A percentile compares a stretch with the other conserved stretches of the same genome.
Conservation (phyloP, 1,284 basidiomycete species). For the Fomes fomentarius region DNA sequence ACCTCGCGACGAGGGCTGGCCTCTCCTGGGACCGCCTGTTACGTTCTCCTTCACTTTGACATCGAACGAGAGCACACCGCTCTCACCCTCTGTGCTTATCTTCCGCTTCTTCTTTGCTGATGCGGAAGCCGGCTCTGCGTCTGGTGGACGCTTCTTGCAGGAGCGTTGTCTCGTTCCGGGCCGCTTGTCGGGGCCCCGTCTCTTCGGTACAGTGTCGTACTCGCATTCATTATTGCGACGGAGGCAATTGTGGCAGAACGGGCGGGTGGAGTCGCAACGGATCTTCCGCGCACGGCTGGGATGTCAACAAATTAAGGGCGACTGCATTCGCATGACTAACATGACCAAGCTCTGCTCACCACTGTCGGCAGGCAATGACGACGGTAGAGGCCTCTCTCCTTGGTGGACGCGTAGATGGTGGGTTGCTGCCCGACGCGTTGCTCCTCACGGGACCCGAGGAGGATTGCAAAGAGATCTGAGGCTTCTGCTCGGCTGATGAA, state of each 20-base stretch:
- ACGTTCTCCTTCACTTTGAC: slow-evolving; percentile 33
- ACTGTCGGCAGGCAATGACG: slow-evolving; percentile 54
- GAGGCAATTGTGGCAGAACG: slow-evolving; percentile 77
- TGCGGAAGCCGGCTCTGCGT: slow-evolving; percentile 48
- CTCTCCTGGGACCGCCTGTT: slow-evolving; percentile 29
- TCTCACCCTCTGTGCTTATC: slow-evolving; percentile 34
- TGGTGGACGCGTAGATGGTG: slow-evolving; percentile 35
- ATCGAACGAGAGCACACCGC: slow-evolving; percentile 31
- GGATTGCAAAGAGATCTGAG: slow-evolving; percentile 26
- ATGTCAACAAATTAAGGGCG: slow-evolving; percentile 37
- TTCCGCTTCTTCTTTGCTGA: slow-evolving; percentile 64
- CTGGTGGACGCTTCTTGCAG: slow-evolving; percentile 74
- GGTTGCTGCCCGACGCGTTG: slow-evolving; percentile 29
- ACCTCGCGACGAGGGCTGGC: slow-evolving; percentile 28
- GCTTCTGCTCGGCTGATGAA: slow-evolving; percentile 27
- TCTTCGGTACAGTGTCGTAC: slow-evolving; percentile 78
- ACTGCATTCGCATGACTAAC: slow-evolving; percentile 6
- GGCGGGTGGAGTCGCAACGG: slow-evolving; percentile 79
- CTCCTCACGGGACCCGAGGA: slow-evolving; percentile 20
- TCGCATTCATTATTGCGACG: slow-evolving; percentile 74
- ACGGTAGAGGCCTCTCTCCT: slow-evolving; percentile 65
- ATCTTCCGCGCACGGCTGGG: slow-evolving; percentile 77
- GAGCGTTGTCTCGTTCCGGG: slow-evolving; percentile 80
- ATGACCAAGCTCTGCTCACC: slow-evolving; percentile 31
- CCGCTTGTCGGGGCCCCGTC: slow-evolving; percentile 80